Evolutionary conservation across 345 rosid species (phyloP), one percentile per base, ranked within the genome.

Genomic region (Capsella bursapastoris): DNA sequence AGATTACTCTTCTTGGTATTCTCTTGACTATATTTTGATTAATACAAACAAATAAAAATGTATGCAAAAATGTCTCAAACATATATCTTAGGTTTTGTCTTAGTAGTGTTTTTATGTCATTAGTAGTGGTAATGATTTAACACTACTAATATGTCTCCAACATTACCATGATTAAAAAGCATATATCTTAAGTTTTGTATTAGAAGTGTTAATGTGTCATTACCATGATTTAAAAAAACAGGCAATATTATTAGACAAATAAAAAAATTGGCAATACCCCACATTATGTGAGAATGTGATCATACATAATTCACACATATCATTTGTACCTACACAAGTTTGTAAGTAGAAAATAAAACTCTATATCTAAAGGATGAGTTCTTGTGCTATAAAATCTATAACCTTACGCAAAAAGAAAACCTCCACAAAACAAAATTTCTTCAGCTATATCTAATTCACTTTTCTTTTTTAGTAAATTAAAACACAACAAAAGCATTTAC

Each of bases 351-450:
- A 37, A n/a, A 15, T 49, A 7, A 55, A 25, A 34, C 61, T 49
- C 73, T 38, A 9, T 59, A 57, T n/a, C 29, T 28, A 64, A 34
- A 1, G 50, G 52, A 58, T 45, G 63, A 18, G 7, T 41, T 55
- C 38, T 29, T 29, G 37, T 29, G 59, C 38, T 55, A 55, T 14
- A 55, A 55, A 29, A 9, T 29, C 35, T 55, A 55, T 29, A 66
- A 38, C 57, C 47, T 50, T 59, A 22, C 8, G 0, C 7, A 1
- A 6, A 32, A 6, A 5, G 14, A n/a, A 51, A 51, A 75, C 62
- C 73, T 67, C 68, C 67, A 75, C 52, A 73, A 49, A 43, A 18
- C 50, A 75, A 75, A 75, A 75, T 43, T 75, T 75, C 74, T 68
- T 43, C 6, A 25, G 22, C 70, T 53, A 34, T 57, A 75, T 67